Percentiles rank a stretch among this genome's conserved stretches.
These are phyloP conservation scores for Penicillium hesseltinei DNA, from an alignment of 2,329 filamentous ascomycete species.

Conservation along the genomic window DNA sequence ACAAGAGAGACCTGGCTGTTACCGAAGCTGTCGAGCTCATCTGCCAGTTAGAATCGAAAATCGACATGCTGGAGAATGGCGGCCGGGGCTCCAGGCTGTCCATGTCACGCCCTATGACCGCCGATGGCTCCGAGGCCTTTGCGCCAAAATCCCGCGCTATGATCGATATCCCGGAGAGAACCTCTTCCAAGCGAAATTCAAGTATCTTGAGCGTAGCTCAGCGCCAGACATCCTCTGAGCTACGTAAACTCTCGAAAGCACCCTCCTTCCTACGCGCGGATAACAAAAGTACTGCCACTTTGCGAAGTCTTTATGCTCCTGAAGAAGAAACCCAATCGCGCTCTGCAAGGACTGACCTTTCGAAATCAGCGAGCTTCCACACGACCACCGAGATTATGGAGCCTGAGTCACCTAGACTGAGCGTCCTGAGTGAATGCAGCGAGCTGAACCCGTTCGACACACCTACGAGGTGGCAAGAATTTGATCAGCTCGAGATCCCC, in stretches of 20 bases:
- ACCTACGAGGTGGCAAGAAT: conserved; percentile 18
- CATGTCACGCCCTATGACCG: conserved; percentile 26
- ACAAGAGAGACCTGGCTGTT: conserved; percentile 42
- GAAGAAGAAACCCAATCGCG: conserved; percentile 29
- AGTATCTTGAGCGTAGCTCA: conserved; percentile 11
- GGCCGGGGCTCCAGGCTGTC: conserved; percentile 24
- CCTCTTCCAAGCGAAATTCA: conserved; percentile 36
- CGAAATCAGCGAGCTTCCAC: conserved; percentile 37
- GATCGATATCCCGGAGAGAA: conserved; percentile 41
- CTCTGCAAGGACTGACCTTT: conserved; percentile 29
- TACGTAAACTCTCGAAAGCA: conserved; percentile 32
- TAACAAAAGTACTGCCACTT: conserved; percentile 36
- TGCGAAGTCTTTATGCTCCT: conserved; percentile 40
- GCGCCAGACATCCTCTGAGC: conserved; percentile 21
- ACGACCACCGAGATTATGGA: conserved; percentile 36
- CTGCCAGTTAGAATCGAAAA: conserved; percentile 42
- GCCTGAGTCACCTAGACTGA: conserved; percentile 42
- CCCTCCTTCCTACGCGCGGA: conserved; percentile 43
- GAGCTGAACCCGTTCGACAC: conserved; percentile 39
- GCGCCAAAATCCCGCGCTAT: conserved; percentile 29
- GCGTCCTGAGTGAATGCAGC: conserved; percentile 47
- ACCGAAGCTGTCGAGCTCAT: conserved; percentile 46
- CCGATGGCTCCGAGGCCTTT: conserved; percentile 25
- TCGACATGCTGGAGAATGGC: conserved; percentile 34
- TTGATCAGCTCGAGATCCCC: conserved; percentile 32